Conservation (phyloP, 139 green algal species). For the Micromonas pusilla region DNA sequence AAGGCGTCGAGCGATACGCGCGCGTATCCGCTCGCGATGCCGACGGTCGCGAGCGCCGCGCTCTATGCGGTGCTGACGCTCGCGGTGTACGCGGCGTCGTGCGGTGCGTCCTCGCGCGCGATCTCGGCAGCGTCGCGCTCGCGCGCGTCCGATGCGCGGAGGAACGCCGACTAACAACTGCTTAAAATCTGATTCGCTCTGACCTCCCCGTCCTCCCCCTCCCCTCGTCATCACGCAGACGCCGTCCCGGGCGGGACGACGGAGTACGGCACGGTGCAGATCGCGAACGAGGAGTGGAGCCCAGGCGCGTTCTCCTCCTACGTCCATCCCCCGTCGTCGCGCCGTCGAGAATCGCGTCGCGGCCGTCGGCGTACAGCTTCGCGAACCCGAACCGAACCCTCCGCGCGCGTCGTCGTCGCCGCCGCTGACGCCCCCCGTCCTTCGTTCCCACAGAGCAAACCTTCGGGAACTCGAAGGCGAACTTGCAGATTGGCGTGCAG, state of each 20-base stretch:
- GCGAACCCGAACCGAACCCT: too few species aligned
- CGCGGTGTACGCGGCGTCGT: neutral
- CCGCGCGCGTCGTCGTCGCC: too few species aligned
- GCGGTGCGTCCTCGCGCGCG: neutral
- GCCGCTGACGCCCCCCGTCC: neutral
- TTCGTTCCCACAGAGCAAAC: neutral
- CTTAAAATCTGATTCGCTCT: neutral
- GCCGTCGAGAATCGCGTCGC: neutral
- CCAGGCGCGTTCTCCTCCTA: neutral
- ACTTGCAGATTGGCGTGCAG: neutral
- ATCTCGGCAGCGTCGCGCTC: too few species aligned
- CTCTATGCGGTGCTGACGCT: neutral
- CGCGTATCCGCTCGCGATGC: too few species aligned
- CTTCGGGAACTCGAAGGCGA: neutral
- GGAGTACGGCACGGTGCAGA: neutral
- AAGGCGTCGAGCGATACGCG: too few species aligned
- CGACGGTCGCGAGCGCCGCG: neutral
- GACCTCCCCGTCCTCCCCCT: slow-evolving; percentile 4
- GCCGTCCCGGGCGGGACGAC: neutral
- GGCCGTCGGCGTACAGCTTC: too few species aligned
- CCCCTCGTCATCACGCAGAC: neutral
- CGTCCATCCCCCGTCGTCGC: neutral
- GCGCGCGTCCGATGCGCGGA: too few species aligned
- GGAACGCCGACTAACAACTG: too few species aligned
- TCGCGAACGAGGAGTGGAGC: neutral